Conservation (phyloP, 2,329 filamentous ascomycete genomes). For the Aureobasidium vineae region DNA sequence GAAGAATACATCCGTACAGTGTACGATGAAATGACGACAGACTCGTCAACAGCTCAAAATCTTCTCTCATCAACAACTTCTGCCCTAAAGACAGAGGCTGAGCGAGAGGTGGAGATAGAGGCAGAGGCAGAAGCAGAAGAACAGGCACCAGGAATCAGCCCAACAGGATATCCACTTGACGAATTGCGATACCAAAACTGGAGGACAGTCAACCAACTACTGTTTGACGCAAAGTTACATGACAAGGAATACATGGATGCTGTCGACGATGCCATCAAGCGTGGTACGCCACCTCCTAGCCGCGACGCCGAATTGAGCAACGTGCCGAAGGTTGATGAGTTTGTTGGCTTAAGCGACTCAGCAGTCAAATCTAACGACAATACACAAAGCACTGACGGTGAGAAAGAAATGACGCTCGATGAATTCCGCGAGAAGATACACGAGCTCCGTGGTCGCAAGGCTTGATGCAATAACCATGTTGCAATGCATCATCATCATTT, state of each 20-base stretch:
- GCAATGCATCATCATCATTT: constrained; percentile 3
- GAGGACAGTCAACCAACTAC: constrained; percentile 48
- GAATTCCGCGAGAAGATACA: constrained; percentile 9
- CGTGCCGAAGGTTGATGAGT: neutral
- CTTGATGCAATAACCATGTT: neutral
- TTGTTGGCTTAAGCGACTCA: constrained; percentile 6
- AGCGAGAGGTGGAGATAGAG: neutral
- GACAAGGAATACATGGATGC: constrained; percentile 32
- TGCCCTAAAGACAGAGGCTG: neutral
- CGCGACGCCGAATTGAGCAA: constrained; percentile 13
- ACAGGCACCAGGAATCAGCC: constrained; percentile 30
- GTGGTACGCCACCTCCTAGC: constrained; percentile 31
- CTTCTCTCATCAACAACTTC: neutral
- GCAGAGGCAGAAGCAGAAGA: neutral
- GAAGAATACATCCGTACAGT: constrained; percentile 39
- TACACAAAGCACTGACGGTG: neutral
- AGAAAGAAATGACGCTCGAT: neutral
- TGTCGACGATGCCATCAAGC: constrained; percentile 35
- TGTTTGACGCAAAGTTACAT: constrained; percentile 37
- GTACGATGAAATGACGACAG: constrained; percentile 48
- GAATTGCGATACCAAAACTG: constrained; percentile 53
- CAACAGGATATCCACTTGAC: constrained; percentile 45
- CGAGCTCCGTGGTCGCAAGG: constrained; percentile 16
- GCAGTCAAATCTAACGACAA: neutral
- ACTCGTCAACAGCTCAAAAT: neutral